A percentile compares a stretch with the other conserved stretches of the same genome.
phyloP scores from a whole-genome alignment of 2,329 filamentous ascomycete genomes.

The Trichophyton equinum region DNA sequence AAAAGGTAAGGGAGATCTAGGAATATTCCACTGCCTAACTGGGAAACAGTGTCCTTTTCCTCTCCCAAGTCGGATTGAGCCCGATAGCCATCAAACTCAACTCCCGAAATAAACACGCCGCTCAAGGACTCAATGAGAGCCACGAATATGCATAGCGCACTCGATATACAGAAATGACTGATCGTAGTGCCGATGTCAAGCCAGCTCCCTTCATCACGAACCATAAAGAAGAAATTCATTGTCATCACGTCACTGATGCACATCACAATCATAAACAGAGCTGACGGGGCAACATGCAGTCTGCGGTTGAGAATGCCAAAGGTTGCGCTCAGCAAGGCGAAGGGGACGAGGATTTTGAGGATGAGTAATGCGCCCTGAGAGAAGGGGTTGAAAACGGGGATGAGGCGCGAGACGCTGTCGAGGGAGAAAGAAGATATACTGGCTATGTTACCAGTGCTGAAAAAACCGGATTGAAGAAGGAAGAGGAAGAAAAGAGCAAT shows the following conservation, averaged over 20 bases:
- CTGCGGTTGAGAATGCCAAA: conserved; percentile 82
- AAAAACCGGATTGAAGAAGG: conserved; percentile 88
- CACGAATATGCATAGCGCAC: conserved; percentile 79
- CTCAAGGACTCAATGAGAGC: conserved; percentile 76
- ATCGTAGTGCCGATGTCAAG: conserved; percentile 95
- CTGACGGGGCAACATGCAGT: conserved; percentile 71
- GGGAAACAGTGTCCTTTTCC: not conserved
- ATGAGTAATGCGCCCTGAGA: conserved; percentile 77
- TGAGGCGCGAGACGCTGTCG: conserved; percentile 73
- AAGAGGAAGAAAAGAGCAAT: conserved; percentile 92
- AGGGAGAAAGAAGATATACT: conserved; percentile 88
- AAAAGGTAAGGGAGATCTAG: not conserved
- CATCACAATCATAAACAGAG: conserved; percentile 91
- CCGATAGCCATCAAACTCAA: conserved; percentile 42
- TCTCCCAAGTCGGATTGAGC: not conserved
- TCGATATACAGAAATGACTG: conserved; percentile 88
- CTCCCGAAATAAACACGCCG: conserved; percentile 66
- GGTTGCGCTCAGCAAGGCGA: conserved; percentile 82
- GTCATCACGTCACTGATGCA: conserved; percentile 83
- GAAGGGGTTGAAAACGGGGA: conserved; percentile 90
- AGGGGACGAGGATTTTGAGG: conserved; percentile 84
- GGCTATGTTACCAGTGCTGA: conserved; percentile 91
- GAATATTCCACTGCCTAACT: not conserved
- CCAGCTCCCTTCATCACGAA: conserved; percentile 93
- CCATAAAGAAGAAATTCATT: conserved; percentile 94